Evolutionary conservation across 2,329 filamentous ascomycete genomes (phyloP).

Genomic region (Botrytis squamosa): DNA sequence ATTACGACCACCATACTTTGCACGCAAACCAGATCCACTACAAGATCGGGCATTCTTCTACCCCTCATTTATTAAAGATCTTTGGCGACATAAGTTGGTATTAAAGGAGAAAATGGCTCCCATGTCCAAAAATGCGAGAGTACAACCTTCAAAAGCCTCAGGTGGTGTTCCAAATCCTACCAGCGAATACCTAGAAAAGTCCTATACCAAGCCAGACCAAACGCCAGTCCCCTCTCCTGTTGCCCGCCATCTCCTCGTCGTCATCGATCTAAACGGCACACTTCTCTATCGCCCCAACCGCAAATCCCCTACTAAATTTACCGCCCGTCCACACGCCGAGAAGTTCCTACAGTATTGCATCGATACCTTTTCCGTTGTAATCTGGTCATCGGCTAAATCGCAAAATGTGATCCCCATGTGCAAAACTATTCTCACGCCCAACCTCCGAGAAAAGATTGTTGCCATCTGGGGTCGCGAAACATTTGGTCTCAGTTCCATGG

Average conservation of each 20-base stretch:
- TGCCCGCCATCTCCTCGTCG: slow-evolving; percentile 69
- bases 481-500: slow-evolving; percentile 61
- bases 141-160: slow-evolving; percentile 31
- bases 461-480: slow-evolving; percentile 77
- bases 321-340: slow-evolving; percentile 64
- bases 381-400: slow-evolving; percentile 85
- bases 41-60: background rate
- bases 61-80: background rate
- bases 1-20: background rate
- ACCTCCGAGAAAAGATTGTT: slow-evolving; percentile 56
- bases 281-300: slow-evolving; percentile 69
- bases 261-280: slow-evolving; percentile 93
- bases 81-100: background rate
- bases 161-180: slow-evolving; percentile 57
- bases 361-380: slow-evolving; percentile 71
- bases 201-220: slow-evolving; percentile 47
- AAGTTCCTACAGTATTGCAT: slow-evolving; percentile 74
- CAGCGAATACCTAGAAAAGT: slow-evolving; percentile 57
- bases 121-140: slow-evolving; percentile 24
- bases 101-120: slow-evolving; percentile 4
- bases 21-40: background rate
- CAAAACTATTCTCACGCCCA: slow-evolving; percentile 56
- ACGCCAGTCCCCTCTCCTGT: slow-evolving; percentile 44
- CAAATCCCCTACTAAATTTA: slow-evolving; percentile 52
- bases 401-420: slow-evolving; percentile 71